Evolutionary conservation across 179 eudicot genomes (phyloP).

Genomic region (Silene coronaria): DNA sequence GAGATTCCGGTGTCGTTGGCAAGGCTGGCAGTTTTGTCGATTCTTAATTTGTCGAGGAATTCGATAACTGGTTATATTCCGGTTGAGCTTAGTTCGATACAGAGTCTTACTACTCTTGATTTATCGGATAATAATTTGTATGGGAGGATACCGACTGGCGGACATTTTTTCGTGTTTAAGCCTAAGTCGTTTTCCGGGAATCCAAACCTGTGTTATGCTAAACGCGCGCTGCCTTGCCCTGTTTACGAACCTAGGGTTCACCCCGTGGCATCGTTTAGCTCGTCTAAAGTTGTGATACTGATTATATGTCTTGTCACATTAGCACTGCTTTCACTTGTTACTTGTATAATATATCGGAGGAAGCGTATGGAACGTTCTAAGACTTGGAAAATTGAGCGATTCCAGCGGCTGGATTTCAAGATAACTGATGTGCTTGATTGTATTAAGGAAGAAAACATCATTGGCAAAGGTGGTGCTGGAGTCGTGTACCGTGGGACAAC

Average conservation of each 20-base stretch:
- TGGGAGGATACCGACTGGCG: conserved; percentile 47
- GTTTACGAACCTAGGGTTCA: conserved; percentile 13
- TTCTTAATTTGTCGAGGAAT: conserved; percentile 53
- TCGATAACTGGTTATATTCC: conserved; percentile 59
- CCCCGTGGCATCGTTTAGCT: conserved; percentile 19
- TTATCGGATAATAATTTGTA: conserved; percentile 62
- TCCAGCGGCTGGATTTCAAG: conserved; percentile 66
- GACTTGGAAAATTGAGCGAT: conserved; percentile 73
- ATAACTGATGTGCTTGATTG: conserved; percentile 63
- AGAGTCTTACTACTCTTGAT: conserved; percentile 50
- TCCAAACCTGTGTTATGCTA: conserved; percentile 51
- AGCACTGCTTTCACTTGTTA: conserved; percentile 28
- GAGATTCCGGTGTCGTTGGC: conserved; percentile 48
- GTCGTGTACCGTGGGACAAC: conserved; percentile 77
- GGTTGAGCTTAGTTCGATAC: conserved; percentile 34
- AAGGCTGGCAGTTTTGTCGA: conserved; percentile 31
- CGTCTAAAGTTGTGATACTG: conserved; percentile 33
- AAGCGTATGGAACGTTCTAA: conserved; percentile 42
- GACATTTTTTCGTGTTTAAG: conserved; percentile 48
- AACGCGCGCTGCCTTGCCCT: conserved; percentile 32
- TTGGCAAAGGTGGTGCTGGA: conserved; percentile 94
- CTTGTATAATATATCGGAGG: conserved; percentile 29
- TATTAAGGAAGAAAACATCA: conserved; percentile 71
- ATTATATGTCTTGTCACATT: conserved; percentile 26
- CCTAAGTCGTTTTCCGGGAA: conserved; percentile 54